These are phyloP conservation scores for Physcomitrellopsis africana DNA, from an alignment of 225 moss, liverwort and hornwort species.

Conservation along the genomic window DNA sequence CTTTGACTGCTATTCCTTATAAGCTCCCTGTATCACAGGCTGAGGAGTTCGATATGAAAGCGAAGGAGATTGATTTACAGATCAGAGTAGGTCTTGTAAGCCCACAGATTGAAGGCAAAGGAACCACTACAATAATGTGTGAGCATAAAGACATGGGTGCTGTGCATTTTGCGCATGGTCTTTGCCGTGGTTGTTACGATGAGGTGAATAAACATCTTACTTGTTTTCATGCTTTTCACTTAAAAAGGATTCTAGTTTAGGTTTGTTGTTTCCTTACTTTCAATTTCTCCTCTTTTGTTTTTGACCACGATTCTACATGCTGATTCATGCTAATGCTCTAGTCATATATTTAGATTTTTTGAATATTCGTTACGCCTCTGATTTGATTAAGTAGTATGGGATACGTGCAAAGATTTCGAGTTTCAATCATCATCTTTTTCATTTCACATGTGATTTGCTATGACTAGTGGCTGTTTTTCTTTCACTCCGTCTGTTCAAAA, in stretches of 20 bases:
- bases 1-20: slow-evolving; percentile 29
- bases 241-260: background rate
- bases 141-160: slow-evolving; percentile 92
- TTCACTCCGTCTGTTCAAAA: background rate
- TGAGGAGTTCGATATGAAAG: slow-evolving; percentile 93
- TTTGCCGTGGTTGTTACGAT: slow-evolving; percentile 91
- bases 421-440: background rate
- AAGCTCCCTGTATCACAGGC: slow-evolving; percentile 53
- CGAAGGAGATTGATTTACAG: slow-evolving; percentile 87
- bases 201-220: slow-evolving; percentile 58
- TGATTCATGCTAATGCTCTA: background rate
- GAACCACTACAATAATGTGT: slow-evolving; percentile 73
- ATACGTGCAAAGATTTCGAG: background rate
- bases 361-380: background rate
- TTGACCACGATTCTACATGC: background rate
- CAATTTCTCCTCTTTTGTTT: background rate
- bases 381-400: slow-evolving; percentile 6
- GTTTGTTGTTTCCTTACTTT: background rate
- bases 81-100: slow-evolving; percentile 59
- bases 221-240: slow-evolving; percentile 10
- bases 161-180: slow-evolving; percentile 88
- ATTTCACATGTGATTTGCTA: slow-evolving; percentile 4
- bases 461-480: slow-evolving; percentile 1
- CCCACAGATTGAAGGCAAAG: slow-evolving; percentile 64
- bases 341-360: slow-evolving; percentile 11